These are phyloP conservation scores for Fusarium tupiense DNA, from an alignment of 2,329 filamentous ascomycete species.

Conservation along the genomic window DNA sequence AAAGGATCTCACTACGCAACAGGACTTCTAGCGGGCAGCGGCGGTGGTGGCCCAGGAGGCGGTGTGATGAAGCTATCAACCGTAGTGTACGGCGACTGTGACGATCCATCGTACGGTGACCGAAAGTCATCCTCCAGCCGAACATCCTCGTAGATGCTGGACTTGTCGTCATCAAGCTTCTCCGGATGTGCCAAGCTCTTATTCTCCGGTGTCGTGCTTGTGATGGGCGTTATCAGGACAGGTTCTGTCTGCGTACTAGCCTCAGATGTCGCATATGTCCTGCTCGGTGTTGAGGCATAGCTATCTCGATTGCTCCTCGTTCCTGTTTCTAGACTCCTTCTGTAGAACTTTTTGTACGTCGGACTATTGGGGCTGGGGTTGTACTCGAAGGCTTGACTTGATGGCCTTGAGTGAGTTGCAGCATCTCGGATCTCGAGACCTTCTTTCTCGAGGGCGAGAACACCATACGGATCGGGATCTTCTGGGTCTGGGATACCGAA, in stretches of 20 bases:
- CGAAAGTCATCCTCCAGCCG: not conserved
- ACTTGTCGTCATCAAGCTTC: not conserved
- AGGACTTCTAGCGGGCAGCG: conserved; percentile 14
- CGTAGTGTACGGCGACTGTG: not conserved
- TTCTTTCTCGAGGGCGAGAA: conserved; percentile 49
- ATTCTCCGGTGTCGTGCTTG: not conserved
- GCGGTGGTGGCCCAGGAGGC: conserved; percentile 12
- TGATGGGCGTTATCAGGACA: conserved; percentile 23
- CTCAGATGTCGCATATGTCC: conserved; percentile 37
- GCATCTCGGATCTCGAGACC: conserved; percentile 51
- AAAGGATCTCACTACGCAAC: not conserved
- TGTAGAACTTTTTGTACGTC: conserved; percentile 49
- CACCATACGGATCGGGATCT: conserved; percentile 52
- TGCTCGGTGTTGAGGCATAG: conserved; percentile 30
- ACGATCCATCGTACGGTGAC: conserved; percentile 1
- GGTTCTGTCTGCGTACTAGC: conserved; percentile 43
- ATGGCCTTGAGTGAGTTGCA: conserved; percentile 47
- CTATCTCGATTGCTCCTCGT: conserved; percentile 36
- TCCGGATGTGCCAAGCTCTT: not conserved
- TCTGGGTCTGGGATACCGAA: conserved; percentile 52
- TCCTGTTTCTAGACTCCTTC: conserved; percentile 40
- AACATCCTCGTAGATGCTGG: conserved; percentile 30
- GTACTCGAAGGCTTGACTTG: conserved; percentile 51
- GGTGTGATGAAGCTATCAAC: conserved; percentile 9
- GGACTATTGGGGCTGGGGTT: conserved; percentile 50